A percentile compares a stretch with the other conserved stretches of the same genome.
Evolutionary conservation across 768 basidiomycete genomes (phyloP).

Genomic region (Amanita phalloides): DNA sequence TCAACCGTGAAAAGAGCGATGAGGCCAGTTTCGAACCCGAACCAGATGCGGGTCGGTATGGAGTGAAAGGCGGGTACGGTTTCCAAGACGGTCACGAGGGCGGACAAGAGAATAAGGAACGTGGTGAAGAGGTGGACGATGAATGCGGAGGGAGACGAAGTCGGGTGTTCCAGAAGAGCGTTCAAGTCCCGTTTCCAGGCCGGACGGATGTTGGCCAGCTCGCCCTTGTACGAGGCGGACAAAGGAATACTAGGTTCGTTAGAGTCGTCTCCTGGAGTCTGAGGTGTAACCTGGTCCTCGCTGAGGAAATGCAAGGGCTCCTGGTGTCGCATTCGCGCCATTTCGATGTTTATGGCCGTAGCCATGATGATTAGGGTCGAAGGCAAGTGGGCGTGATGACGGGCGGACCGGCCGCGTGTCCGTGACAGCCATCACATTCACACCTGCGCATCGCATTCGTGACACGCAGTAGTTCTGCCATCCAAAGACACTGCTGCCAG

Average conservation of each 20-base stretch:
- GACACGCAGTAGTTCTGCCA: no score
- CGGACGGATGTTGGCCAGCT: conserved; percentile 25
- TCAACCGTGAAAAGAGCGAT: conserved; percentile 85
- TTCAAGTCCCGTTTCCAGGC: conserved; percentile 58
- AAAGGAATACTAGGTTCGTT: conserved; percentile 27
- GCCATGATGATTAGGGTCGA: conserved; percentile 15
- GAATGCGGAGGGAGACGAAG: conserved; percentile 68
- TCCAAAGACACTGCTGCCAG: no score
- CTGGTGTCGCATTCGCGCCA: conserved; percentile 17
- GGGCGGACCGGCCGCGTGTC: no score
- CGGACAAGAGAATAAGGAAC: conserved; percentile 61
- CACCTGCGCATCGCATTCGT: no score
- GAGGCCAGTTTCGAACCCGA: conserved; percentile 77
- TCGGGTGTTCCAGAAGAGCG: conserved; percentile 70
- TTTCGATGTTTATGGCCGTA: conserved; percentile 12
- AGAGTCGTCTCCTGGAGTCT: conserved; percentile 26
- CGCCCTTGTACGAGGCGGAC: conserved; percentile 24
- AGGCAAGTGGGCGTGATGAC: no score
- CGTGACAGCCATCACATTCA: no score
- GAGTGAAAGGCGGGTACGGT: conserved; percentile 71
- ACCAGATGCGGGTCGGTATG: conserved; percentile 64
- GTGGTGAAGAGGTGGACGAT: conserved; percentile 63
- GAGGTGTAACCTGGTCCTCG: conserved; percentile 26
- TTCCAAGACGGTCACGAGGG: conserved; percentile 67
- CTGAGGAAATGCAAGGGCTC: conserved; percentile 27